Conservation (phyloP, 768 basidiomycete genomes). For the Suillus tomentosus region DNA sequence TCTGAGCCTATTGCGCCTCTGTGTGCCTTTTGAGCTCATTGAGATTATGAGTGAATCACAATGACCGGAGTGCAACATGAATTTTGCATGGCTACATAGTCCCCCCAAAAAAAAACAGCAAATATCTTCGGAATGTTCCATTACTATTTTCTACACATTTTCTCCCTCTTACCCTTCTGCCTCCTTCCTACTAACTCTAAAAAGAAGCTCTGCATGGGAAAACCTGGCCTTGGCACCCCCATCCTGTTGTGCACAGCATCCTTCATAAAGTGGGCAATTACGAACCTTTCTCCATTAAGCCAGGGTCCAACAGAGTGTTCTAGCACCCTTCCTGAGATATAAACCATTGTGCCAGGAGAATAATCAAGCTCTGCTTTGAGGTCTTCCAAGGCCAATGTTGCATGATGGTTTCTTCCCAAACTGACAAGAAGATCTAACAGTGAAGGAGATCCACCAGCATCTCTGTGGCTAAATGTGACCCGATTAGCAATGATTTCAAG, state of each 20-base stretch:
- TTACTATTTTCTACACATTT: background rate
- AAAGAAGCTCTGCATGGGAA: background rate
- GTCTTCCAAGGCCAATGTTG: background rate
- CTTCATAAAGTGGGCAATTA: no score
- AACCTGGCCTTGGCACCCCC: background rate
- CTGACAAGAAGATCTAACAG: background rate
- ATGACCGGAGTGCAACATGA: background rate
- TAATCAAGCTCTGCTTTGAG: background rate
- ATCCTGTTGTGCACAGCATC: no score
- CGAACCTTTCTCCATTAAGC: no score
- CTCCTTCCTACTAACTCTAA: background rate
- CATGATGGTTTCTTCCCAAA: background rate
- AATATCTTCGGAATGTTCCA: background rate
- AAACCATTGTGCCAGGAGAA: background rate
- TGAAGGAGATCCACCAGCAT: background rate
- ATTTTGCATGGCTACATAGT: background rate
- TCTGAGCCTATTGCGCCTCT: background rate
- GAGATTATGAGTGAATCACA: background rate
- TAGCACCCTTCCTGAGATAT: background rate
- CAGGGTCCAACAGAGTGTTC: background rate
- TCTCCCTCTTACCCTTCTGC: background rate
- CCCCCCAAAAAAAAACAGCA: background rate
- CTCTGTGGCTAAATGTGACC: conserved; percentile 1
- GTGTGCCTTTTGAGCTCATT: background rate
- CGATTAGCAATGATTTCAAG: conserved; percentile 10